Evolutionary conservation across 75 land plant genomes (phyloP).

Genomic region (Picea glauca): DNA sequence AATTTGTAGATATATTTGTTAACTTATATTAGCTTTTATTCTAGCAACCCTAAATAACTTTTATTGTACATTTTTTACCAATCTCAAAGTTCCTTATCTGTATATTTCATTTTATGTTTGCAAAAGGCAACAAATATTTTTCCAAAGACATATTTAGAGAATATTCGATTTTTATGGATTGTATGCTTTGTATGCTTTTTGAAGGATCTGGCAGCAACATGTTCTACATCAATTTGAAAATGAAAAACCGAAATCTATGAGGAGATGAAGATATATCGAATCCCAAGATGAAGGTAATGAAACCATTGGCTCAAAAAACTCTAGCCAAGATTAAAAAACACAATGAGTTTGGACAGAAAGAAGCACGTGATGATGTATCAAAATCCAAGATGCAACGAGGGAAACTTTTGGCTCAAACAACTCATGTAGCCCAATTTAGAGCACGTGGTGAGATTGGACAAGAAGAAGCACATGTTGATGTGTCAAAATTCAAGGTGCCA

Average conservation of each 20-base stretch:
- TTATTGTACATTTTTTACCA: neutral
- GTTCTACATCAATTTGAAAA: neutral
- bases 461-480: too few relatives aligned
- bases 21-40: neutral
- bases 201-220: neutral
- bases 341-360: neutral
- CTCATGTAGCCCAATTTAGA: too few relatives aligned
- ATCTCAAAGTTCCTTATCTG: neutral
- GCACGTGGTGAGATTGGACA: neutral
- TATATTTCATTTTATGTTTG: too few relatives aligned
- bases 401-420: too few relatives aligned
- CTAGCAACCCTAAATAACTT: neutral
- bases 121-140: neutral
- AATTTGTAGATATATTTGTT: neutral
- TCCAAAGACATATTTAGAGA: neutral
- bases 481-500: too few relatives aligned
- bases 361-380: too few relatives aligned
- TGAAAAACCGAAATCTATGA: neutral
- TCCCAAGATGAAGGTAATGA: too few relatives aligned
- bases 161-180: neutral
- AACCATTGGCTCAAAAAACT: neutral
- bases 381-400: too few relatives aligned
- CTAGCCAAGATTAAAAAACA: neutral
- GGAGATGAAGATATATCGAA: neutral
- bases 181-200: neutral